These are phyloP conservation scores for Hymenoscyphus fraxineus DNA, from an alignment of 2,329 filamentous ascomycete genomes.

Conservation along the genomic window DNA sequence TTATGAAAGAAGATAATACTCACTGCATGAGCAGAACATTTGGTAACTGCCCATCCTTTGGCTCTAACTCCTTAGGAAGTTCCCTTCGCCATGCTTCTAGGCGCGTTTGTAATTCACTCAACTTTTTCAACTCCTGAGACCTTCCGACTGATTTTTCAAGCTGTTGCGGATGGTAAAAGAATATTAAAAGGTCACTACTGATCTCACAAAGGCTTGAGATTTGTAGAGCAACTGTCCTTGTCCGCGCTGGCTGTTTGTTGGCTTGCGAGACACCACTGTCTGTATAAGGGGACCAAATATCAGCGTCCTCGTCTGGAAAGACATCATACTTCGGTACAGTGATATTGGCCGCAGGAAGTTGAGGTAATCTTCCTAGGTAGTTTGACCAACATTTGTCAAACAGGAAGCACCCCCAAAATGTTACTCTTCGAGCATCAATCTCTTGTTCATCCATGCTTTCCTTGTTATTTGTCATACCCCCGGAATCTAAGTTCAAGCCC, in stretches of 20 bases:
- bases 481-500: conserved; percentile 81
- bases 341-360: conserved; percentile 73
- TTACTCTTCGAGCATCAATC: conserved; percentile 83
- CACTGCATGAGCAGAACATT: conserved; percentile 81
- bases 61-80: conserved; percentile 80
- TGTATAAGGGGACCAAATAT: conserved; percentile 83
- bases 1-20: conserved; percentile 40
- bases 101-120: conserved; percentile 85
- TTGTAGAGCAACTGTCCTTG: conserved; percentile 75
- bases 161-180: conserved; percentile 83
- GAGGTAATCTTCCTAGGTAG: conserved; percentile 86
- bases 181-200: conserved; percentile 80
- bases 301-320: conserved; percentile 81
- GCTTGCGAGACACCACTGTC: conserved; percentile 74
- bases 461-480: conserved; percentile 58
- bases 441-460: conserved; percentile 71
- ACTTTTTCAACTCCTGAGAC: conserved; percentile 80
- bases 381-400: conserved; percentile 99
- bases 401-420: conserved; percentile 97
- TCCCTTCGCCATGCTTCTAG: conserved; percentile 86
- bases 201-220: conserved; percentile 86
- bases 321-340: conserved; percentile 88
- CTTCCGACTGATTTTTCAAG: conserved; percentile 65
- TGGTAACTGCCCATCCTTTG: conserved; percentile 83
- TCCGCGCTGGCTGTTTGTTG: conserved; percentile 75